These are phyloP conservation scores for Globisporangium nodosum DNA, from an alignment of 352 stramenopile species.

Conservation along the genomic window DNA sequence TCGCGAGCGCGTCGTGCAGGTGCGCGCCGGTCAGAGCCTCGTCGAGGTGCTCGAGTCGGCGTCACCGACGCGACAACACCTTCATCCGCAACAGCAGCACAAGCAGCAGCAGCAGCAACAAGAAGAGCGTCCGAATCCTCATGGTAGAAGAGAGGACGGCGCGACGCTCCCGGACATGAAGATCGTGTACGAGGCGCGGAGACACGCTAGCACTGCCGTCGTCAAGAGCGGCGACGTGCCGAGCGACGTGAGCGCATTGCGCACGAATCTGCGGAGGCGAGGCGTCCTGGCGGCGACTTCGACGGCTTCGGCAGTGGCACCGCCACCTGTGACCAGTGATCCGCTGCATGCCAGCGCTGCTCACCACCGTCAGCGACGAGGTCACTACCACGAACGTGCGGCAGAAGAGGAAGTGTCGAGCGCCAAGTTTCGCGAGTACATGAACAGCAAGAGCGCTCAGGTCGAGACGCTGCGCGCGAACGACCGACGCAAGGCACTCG, in stretches of 20 bases:
- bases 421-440: conserved; percentile 39
- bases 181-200: conserved; percentile 11
- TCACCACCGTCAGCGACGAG: not conserved
- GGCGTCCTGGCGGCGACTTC: conserved; percentile 8
- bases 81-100: not conserved
- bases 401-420: conserved; percentile 7
- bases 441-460: conserved; percentile 33
- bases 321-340: not conserved
- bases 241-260: conserved; percentile 12
- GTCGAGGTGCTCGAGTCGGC: conserved; percentile 25
- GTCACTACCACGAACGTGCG: not conserved
- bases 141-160: not conserved
- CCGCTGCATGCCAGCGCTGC: not conserved
- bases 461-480: conserved; percentile 29
- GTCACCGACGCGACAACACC: not conserved
- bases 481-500: conserved; percentile 36
- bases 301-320: not conserved
- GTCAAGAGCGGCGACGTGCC: not conserved
- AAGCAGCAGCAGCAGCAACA: not conserved
- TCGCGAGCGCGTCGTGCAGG: conserved; percentile 43
- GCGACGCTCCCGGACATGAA: conserved; percentile 5
- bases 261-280: conserved; percentile 14
- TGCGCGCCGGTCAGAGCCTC: conserved; percentile 46
- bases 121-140: not conserved
- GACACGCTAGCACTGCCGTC: not conserved